Evolutionary conservation across 352 stramenopile genomes (phyloP).

Genomic region (Globisporangium yorkense): DNA sequence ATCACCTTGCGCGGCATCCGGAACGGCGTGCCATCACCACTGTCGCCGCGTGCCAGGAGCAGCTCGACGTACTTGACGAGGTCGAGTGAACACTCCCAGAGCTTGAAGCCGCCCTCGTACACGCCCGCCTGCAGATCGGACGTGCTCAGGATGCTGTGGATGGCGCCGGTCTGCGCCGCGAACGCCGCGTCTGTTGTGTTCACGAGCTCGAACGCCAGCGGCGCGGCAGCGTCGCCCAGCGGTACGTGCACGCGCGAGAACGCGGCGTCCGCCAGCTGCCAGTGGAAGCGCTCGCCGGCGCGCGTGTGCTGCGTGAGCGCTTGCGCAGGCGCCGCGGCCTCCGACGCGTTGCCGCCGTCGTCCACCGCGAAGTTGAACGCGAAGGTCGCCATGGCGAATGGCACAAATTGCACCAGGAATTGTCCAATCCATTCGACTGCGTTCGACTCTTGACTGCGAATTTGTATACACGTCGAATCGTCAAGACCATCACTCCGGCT

Average conservation of each 20-base stretch:
- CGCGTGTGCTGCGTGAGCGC: conserved; percentile 22
- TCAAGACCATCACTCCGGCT: not conserved
- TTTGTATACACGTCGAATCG: not conserved
- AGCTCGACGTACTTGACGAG: conserved; percentile 49
- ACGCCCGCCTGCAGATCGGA: conserved; percentile 74
- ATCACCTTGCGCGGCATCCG: conserved; percentile 36
- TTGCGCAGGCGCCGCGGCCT: not conserved
- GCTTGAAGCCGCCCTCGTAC: conserved; percentile 85
- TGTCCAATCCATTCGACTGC: not conserved
- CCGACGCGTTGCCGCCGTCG: conserved; percentile 5
- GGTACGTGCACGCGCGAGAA: conserved; percentile 34
- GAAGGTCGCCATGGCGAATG: conserved; percentile 26
- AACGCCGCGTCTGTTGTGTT: conserved; percentile 52
- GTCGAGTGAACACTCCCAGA: conserved; percentile 81
- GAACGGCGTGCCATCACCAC: conserved; percentile 7
- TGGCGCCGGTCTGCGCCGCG: conserved; percentile 44
- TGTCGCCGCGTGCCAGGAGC: conserved; percentile 8
- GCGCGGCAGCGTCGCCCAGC: conserved; percentile 1
- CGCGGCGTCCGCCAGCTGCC: conserved; percentile 5
- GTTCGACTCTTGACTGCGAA: not conserved
- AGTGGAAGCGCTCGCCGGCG: conserved; percentile 50
- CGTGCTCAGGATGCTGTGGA: conserved; percentile 60
- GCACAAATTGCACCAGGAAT: not conserved
- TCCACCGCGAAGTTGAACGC: conserved; percentile 66
- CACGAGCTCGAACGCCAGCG: conserved; percentile 51